Evolutionary conservation across 139 green algal species (phyloP).

Genomic region (Chlorella sp.): DNA sequence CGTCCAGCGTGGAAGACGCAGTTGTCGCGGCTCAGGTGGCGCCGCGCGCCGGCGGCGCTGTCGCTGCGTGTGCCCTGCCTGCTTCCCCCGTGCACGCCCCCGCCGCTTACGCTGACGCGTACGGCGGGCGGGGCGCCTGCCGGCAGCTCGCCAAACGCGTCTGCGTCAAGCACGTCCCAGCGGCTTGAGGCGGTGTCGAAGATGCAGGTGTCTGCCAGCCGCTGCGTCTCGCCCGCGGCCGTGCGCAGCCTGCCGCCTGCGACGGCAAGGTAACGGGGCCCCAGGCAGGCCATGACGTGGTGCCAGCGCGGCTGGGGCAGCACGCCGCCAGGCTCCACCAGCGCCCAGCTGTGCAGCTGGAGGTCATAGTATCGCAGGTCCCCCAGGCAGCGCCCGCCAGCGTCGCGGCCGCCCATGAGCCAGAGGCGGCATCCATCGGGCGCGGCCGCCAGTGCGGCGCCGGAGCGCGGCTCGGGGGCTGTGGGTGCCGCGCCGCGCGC

Average conservation of each 20-base stretch:
- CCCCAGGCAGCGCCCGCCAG: not conserved
- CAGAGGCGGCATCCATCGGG: constrained; percentile 49
- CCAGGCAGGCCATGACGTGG: constrained; percentile 14
- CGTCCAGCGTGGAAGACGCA: constrained; percentile 60
- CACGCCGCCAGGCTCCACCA: constrained; percentile 18
- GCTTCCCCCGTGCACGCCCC: not conserved
- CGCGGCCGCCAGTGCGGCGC: constrained; percentile 23
- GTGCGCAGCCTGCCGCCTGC: not conserved
- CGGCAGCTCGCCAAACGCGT: constrained; percentile 4
- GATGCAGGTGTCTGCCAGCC: not conserved
- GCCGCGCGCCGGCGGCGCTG: not conserved
- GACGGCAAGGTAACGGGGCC: not conserved
- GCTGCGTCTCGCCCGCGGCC: not conserved
- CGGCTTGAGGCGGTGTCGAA: not conserved
- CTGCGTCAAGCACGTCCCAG: not conserved
- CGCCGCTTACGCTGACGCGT: not conserved
- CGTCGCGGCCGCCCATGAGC: constrained; percentile 50
- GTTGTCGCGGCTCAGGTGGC: constrained; percentile 1
- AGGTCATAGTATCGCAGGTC: constrained; percentile 8
- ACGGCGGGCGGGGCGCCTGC: not conserved
- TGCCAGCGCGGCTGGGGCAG: constrained; percentile 4
- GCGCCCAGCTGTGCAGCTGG: constrained; percentile 1
- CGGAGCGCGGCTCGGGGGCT: constrained; percentile 8
- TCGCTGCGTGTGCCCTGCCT: not conserved
- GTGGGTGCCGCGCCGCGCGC: not conserved